These are phyloP conservation scores for Wickerhamomyces queroliae DNA, from an alignment of 805 yeast species.

Conservation along the genomic window DNA sequence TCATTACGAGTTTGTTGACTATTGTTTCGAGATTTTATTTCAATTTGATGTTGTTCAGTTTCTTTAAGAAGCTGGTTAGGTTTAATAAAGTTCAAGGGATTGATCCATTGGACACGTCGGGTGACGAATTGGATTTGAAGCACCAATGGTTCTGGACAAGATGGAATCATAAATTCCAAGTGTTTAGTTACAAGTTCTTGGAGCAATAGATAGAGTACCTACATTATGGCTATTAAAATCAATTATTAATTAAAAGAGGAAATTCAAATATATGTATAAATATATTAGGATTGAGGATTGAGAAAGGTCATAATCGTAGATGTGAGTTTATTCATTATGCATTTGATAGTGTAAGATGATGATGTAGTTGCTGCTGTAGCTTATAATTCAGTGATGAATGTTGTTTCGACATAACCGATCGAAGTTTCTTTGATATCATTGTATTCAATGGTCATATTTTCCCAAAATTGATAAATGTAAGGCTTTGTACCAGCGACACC, in stretches of 20 bases:
- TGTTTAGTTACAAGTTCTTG: constrained; percentile 23
- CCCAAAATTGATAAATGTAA: constrained; percentile 88
- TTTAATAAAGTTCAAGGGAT: constrained; percentile 36
- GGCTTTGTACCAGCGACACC: constrained; percentile 97
- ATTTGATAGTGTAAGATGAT: too few species aligned
- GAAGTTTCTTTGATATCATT: constrained; percentile 49
- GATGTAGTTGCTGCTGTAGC: too few species aligned
- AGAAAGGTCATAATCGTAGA: too few species aligned
- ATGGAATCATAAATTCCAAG: constrained; percentile 25
- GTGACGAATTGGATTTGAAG: constrained; percentile 30
- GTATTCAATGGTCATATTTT: constrained; percentile 46
- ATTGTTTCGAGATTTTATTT: constrained; percentile 51
- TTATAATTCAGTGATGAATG: constrained; percentile 51
- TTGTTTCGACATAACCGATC: constrained; percentile 69
- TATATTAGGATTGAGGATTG: too few species aligned
- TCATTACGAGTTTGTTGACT: constrained; percentile 42
- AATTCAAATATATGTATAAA: too few species aligned
- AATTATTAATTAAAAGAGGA: too few species aligned
- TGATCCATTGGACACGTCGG: constrained; percentile 22
- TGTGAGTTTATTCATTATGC: too few species aligned
- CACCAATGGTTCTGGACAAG: constrained; percentile 22
- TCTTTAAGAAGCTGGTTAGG: constrained; percentile 49
- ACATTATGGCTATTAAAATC: too few species aligned
- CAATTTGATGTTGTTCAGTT: constrained; percentile 51
- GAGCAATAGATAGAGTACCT: neutral